phyloP scores from a whole-genome alignment of 345 rosid species.

The Microthlaspi erraticum region DNA sequence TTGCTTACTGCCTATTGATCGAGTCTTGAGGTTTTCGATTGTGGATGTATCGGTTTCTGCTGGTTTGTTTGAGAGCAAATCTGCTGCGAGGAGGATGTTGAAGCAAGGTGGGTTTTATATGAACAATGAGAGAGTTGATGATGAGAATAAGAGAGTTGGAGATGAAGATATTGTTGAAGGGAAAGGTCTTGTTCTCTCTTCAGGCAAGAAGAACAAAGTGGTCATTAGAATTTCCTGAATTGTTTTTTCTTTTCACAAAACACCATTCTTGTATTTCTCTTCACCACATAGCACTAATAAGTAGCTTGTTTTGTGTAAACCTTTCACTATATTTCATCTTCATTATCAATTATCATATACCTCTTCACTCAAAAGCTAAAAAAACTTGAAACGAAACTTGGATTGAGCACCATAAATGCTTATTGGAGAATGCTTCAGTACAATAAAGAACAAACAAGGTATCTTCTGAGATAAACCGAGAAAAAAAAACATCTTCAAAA shows the following conservation, averaged over 20 bases:
- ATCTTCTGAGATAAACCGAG: constrained; percentile 21
- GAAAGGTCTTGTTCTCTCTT: constrained; percentile 84
- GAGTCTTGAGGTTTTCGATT: constrained; percentile 58
- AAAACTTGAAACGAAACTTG: background rate
- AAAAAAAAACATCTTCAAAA: constrained; percentile 36
- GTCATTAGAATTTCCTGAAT: constrained; percentile 76
- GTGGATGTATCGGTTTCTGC: constrained; percentile 77
- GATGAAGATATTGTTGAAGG: constrained; percentile 82
- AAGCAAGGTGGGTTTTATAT: constrained; percentile 97
- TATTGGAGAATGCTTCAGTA: constrained; percentile 18
- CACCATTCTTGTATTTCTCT: no score
- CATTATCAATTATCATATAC: no score
- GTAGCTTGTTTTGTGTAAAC: no score
- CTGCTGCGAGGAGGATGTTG: constrained; percentile 79
- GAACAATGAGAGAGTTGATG: constrained; percentile 84
- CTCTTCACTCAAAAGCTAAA: background rate
- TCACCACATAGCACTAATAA: no score
- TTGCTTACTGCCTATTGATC: constrained; percentile 63
- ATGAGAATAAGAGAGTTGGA: constrained; percentile 71
- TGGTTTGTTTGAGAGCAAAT: constrained; percentile 87
- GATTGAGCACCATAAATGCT: constrained; percentile 24
- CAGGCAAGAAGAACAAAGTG: constrained; percentile 96
- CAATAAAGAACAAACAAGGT: constrained; percentile 24
- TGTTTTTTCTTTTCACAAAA: background rate
- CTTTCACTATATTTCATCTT: no score